These are phyloP conservation scores for Pezicula neosporulosa DNA, from an alignment of 2,329 filamentous ascomycete genomes.

Conservation along the genomic window DNA sequence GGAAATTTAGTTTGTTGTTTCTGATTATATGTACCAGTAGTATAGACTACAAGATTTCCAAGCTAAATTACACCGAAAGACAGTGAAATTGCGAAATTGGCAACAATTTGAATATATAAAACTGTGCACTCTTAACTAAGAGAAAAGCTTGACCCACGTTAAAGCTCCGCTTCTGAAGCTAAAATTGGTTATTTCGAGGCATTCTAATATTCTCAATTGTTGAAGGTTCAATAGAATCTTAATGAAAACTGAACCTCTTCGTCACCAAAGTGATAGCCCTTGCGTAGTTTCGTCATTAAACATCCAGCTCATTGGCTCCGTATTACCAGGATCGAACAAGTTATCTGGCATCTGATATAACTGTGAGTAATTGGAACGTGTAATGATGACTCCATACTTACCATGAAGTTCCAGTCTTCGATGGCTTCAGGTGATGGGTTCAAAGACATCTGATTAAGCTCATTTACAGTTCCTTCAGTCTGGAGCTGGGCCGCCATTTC, in stretches of 20 bases:
- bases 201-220: no score
- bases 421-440: constrained; percentile 23
- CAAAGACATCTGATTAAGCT: constrained; percentile 17
- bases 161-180: no score
- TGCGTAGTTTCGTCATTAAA: constrained; percentile 12
- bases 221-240: no score
- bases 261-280: constrained; percentile 6
- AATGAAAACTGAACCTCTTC: not conserved
- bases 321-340: constrained; percentile 21
- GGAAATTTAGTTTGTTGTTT: no score
- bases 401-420: constrained; percentile 40
- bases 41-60: no score
- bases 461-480: constrained; percentile 6
- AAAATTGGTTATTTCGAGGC: no score
- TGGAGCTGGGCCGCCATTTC: constrained; percentile 19
- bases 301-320: constrained; percentile 16
- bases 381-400: constrained; percentile 24
- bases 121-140: no score
- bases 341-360: constrained; percentile 25
- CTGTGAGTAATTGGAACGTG: constrained; percentile 2
- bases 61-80: no score
- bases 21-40: no score
- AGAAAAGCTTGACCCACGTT: no score
- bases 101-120: no score
- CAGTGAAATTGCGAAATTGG: no score